phyloP scores from a whole-genome alignment of 2,329 filamentous ascomycete genomes.

The Hyphodiscus sp. region DNA sequence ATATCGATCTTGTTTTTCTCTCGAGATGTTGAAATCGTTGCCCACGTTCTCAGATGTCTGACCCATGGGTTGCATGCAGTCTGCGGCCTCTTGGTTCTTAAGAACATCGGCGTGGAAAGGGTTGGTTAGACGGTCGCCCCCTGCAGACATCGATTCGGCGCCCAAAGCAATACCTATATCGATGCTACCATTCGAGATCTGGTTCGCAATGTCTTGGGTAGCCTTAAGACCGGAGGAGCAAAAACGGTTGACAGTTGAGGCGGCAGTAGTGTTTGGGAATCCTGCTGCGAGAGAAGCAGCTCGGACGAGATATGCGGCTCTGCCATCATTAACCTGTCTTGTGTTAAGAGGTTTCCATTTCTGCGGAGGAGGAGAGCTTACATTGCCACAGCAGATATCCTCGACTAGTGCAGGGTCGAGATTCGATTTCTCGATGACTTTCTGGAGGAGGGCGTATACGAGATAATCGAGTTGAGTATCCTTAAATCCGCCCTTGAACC shows the following conservation, averaged over 20 bases:
- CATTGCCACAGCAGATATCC: constrained; percentile 90
- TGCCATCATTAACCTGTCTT: constrained; percentile 69
- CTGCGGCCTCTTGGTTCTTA: constrained; percentile 66
- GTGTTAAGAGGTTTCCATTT: not conserved
- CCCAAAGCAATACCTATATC: constrained; percentile 83
- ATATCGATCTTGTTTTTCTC: constrained; percentile 76
- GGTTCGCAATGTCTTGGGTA: constrained; percentile 87
- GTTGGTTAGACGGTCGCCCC: constrained; percentile 61
- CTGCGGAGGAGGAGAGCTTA: constrained; percentile 37
- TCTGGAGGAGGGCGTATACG: constrained; percentile 73
- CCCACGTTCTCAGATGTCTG: constrained; percentile 97
- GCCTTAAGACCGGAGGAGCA: constrained; percentile 96
- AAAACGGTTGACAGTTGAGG: constrained; percentile 86
- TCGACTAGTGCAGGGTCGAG: constrained; percentile 77
- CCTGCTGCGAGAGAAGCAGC: constrained; percentile 85
- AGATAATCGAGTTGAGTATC: constrained; percentile 87
- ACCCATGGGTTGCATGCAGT: constrained; percentile 95
- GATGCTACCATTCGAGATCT: constrained; percentile 75
- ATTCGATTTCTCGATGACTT: constrained; percentile 64
- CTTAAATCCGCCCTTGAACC: constrained; percentile 88
- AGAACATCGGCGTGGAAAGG: constrained; percentile 76
- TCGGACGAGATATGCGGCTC: constrained; percentile 86
- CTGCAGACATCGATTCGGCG: constrained; percentile 78
- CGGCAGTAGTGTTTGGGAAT: constrained; percentile 82
- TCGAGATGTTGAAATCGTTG: constrained; percentile 77